Base-by-base conservation (phyloP, 2,329 filamentous ascomycete species). In the Canariomyces notabilis region DNA sequence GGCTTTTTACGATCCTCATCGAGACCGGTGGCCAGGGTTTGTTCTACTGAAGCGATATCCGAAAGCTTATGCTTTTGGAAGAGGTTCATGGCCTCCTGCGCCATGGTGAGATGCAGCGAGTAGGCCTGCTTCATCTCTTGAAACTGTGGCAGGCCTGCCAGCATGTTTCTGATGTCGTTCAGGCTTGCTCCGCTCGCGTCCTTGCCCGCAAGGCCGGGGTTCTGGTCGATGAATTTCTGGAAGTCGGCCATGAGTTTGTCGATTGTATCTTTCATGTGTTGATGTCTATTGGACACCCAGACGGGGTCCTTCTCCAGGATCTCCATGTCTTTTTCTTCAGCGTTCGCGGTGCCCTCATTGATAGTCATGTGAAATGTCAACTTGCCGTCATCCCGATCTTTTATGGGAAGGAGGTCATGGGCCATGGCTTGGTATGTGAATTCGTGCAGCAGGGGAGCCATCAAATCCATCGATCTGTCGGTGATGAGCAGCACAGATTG, bases 401-500 rank as follows among this genome's bases (percentile, higher is more conserved):
- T 83, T 61, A 98, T 89, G 0, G 86, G 85, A 22, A 98, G 71
- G 7, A 98, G 72, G 62, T 98, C 93, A 65, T 96, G 88, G 3
- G 89, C 91, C 91, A 98, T 97, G 41, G 93, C 89, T 67, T 98
- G 93, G 64, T 97, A 98, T 11, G 93, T 96, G 63, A 98, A 96
- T 61, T 98, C 93, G 67, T 98, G 93, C 4, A 97, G 63, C 9
- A 97, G 69, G 1, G 93, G 93, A 0, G 91, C 83, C 69, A 85
- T 81, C 3, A 96, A 68, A 64, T 98, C 93, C 85, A 98, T 93
- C 6, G 89, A 88, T 51, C 93, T 80, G 64, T 97, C 93, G 1
- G 89, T 87, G 51, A 98, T 85, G 59, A 95, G 73, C 1, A 98
- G 77, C 1, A 89, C 80, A 32, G 88, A 88, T 53, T 87, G 84